Evolutionary conservation across 345 rosid species (phyloP).

Genomic region (Melastoma malabathricum): DNA sequence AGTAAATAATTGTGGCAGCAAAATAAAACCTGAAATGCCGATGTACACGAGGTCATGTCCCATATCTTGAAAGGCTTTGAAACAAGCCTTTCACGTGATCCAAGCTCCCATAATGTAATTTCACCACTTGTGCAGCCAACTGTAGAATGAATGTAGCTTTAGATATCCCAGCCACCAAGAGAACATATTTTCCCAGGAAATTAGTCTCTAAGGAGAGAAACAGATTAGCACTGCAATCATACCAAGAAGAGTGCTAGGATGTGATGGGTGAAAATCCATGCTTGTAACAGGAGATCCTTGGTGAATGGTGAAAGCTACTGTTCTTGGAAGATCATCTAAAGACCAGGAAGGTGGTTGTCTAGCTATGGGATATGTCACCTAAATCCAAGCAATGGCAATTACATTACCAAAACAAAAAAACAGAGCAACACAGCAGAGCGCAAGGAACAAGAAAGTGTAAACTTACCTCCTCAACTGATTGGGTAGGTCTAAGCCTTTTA

Average conservation of each 20-base stretch:
- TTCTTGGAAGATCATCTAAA: conserved; percentile 70
- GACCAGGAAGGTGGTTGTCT: conserved; percentile 57
- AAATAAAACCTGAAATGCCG: conserved; percentile 51
- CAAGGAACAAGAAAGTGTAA: not conserved
- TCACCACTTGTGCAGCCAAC: conserved; percentile 79
- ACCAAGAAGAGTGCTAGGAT: conserved; percentile 68
- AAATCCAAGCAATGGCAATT: conserved; percentile 7
- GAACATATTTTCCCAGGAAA: conserved; percentile 1
- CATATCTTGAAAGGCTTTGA: conserved; percentile 68
- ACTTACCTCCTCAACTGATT: conserved; percentile 69
- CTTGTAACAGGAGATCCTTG: conserved; percentile 70
- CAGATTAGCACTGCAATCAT: conserved; percentile 11
- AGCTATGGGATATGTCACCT: conserved; percentile 60
- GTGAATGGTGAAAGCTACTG: conserved; percentile 49
- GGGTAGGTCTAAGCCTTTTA: conserved; percentile 71
- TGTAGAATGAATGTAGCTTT: conserved; percentile 24
- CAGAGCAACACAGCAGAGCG: not conserved
- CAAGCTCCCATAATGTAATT: conserved; percentile 69
- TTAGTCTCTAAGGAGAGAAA: not conserved
- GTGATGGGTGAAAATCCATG: conserved; percentile 85
- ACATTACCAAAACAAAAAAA: not conserved
- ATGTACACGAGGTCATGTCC: conserved; percentile 41
- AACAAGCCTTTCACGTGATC: conserved; percentile 43
- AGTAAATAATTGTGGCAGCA: not conserved
- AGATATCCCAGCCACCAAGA: not conserved